Conservation (phyloP, 1,284 basidiomycete species). For the Cryptococcus sp. region DNA sequence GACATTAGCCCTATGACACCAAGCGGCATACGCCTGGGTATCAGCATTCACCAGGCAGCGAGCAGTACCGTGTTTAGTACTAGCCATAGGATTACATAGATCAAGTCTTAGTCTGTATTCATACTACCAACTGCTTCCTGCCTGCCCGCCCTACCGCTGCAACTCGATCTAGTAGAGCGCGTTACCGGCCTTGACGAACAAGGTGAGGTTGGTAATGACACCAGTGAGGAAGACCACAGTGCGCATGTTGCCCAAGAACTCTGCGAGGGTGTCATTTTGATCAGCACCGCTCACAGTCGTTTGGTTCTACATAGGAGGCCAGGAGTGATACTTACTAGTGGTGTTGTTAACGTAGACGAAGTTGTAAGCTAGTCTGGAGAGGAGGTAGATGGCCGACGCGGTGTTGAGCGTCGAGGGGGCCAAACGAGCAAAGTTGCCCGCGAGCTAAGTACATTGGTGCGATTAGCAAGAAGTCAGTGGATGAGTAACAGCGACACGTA, state of each 20-base stretch:
- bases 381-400: slow-evolving; percentile 32
- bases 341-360: slow-evolving; percentile 37
- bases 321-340: slow-evolving; percentile 24
- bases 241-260: slow-evolving; percentile 25
- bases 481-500: slow-evolving; percentile 7
- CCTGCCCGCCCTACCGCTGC: too few species aligned
- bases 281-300: not conserved
- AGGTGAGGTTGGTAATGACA: slow-evolving; percentile 19
- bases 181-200: slow-evolving; percentile 35
- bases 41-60: too few species aligned
- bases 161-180: slow-evolving; percentile 2
- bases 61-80: too few species aligned
- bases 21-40: too few species aligned
- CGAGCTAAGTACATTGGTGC: slow-evolving; percentile 17
- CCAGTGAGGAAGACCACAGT: slow-evolving; percentile 27
- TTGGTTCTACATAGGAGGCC: not conserved
- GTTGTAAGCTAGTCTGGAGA: slow-evolving; percentile 32
- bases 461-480: not conserved
- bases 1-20: too few species aligned
- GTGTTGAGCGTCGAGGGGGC: slow-evolving; percentile 35
- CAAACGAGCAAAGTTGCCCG: slow-evolving; percentile 39
- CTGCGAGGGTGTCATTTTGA: slow-evolving; percentile 12
- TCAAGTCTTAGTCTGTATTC: too few species aligned
- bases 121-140: too few species aligned
- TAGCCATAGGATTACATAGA: too few species aligned